These are phyloP conservation scores for Zancudomyces culisetae DNA, from an alignment of 371 early-diverging fungal species.

Conservation along the genomic window DNA sequence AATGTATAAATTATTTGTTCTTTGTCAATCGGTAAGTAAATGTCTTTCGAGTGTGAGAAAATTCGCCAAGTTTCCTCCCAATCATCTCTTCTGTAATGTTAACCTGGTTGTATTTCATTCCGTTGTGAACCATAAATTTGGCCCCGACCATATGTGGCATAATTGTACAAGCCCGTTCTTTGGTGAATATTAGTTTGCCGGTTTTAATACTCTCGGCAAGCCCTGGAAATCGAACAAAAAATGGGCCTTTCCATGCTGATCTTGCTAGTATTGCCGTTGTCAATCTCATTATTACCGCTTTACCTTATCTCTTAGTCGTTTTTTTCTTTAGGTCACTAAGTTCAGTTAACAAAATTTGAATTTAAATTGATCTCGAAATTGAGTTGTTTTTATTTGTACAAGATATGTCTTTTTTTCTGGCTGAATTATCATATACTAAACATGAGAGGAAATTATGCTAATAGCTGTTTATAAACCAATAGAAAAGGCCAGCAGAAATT, in stretches of 20 bases:
- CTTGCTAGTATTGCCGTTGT: constrained; percentile 31
- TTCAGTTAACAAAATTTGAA: too few relatives aligned
- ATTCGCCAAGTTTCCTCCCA: constrained; percentile 90
- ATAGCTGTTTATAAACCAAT: too few relatives aligned
- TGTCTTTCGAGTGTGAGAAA: constrained; percentile 72
- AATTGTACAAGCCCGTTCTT: constrained; percentile 77
- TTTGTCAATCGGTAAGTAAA: constrained; percentile 79
- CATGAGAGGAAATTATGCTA: too few relatives aligned
- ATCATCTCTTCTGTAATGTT: constrained; percentile 87
- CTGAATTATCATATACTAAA: too few relatives aligned
- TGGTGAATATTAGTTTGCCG: constrained; percentile 42
- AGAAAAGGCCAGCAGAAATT: too few relatives aligned
- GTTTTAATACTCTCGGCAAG: constrained; percentile 28
- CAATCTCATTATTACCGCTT: constrained; percentile 6
- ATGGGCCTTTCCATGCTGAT: constrained; percentile 91
- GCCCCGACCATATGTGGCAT: constrained; percentile 79
- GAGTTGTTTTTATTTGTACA: too few relatives aligned
- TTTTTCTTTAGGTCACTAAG: too few relatives aligned
- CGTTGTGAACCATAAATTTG: constrained; percentile 87
- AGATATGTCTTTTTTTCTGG: too few relatives aligned
- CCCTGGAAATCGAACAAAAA: constrained; percentile 62
- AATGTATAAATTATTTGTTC: constrained; percentile 34
- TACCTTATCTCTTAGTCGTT: too few relatives aligned
- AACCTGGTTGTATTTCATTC: constrained; percentile 73
- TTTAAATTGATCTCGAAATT: too few relatives aligned